These are phyloP conservation scores for Kwoniella dejecticola DNA, from an alignment of 768 basidiomycete species.

Conservation along the genomic window DNA sequence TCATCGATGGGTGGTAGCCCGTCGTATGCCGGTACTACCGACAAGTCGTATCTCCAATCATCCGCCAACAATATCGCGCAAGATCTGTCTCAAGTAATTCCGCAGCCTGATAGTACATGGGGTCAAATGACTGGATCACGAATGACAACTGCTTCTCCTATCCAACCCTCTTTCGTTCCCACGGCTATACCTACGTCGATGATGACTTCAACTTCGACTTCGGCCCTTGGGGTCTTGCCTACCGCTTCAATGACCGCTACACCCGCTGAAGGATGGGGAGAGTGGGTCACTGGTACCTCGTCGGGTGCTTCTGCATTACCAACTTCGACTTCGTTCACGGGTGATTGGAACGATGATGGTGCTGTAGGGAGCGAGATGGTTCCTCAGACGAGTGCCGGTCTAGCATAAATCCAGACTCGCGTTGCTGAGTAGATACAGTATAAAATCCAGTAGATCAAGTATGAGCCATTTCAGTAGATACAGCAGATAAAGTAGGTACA, in stretches of 20 bases:
- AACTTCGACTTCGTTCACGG: background rate
- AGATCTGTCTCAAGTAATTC: background rate
- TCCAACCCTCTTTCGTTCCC: background rate
- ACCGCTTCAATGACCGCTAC: slow-evolving; percentile 5
- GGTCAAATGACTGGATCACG: slow-evolving; percentile 15
- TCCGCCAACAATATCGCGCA: background rate
- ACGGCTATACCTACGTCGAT: background rate
- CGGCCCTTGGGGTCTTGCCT: background rate
- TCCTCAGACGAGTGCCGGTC: slow-evolving; percentile 16
- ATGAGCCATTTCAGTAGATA: no score
- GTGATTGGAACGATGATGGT: slow-evolving; percentile 4
- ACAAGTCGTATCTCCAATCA: background rate
- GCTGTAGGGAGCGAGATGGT: slow-evolving; percentile 25
- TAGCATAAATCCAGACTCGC: no score
- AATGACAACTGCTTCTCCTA: slow-evolving; percentile 7
- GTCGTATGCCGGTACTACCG: slow-evolving; percentile 1
- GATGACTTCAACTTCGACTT: background rate
- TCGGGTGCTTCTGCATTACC: background rate
- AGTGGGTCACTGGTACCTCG: slow-evolving; percentile 6
- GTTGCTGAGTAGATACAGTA: no score
- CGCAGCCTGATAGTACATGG: slow-evolving; percentile 8
- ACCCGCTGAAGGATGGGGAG: slow-evolving; percentile 21
- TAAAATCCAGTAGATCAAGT: no score
- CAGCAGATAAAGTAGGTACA: no score
- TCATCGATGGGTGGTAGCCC: background rate